phyloP scores from a whole-genome alignment of 768 basidiomycete species.

The Ephemerocybe angulata region DNA sequence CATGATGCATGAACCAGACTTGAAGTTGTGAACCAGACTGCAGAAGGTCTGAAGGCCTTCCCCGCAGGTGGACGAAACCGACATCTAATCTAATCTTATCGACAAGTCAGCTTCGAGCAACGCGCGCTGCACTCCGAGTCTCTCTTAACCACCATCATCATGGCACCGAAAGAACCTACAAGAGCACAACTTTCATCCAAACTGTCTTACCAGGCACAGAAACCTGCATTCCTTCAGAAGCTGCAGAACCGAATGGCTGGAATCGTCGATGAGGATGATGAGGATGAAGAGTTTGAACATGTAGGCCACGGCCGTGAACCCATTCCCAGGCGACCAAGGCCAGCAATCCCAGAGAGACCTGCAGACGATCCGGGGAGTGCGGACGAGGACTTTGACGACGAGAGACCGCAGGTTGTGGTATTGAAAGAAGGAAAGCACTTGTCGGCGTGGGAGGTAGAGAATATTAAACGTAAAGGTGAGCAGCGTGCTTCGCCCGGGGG shows the following conservation, averaged over 20 bases:
- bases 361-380: constrained; percentile 68
- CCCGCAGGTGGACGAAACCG: no score
- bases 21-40: no score
- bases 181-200: constrained; percentile 69
- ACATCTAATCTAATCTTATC: no score
- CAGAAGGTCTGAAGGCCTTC: no score
- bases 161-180: constrained; percentile 62
- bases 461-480: constrained; percentile 69
- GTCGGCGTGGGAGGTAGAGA: constrained; percentile 71
- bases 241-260: constrained; percentile 64
- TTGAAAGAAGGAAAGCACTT: constrained; percentile 87
- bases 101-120: no score
- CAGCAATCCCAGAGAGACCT: constrained; percentile 66
- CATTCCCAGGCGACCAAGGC: constrained; percentile 72
- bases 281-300: constrained; percentile 54
- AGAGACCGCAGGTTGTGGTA: constrained; percentile 87
- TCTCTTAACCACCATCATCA: constrained; percentile 14
- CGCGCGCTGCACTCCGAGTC: no score
- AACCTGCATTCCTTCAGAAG: constrained; percentile 63
- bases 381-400: constrained; percentile 54
- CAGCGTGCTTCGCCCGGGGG: not conserved
- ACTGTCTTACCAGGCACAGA: constrained; percentile 57
- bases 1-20: no score
- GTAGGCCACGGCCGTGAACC: constrained; percentile 67
- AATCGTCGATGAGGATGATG: constrained; percentile 41